phyloP scores from a whole-genome alignment of 257 asterid species.

The Paulownia fortunei region DNA sequence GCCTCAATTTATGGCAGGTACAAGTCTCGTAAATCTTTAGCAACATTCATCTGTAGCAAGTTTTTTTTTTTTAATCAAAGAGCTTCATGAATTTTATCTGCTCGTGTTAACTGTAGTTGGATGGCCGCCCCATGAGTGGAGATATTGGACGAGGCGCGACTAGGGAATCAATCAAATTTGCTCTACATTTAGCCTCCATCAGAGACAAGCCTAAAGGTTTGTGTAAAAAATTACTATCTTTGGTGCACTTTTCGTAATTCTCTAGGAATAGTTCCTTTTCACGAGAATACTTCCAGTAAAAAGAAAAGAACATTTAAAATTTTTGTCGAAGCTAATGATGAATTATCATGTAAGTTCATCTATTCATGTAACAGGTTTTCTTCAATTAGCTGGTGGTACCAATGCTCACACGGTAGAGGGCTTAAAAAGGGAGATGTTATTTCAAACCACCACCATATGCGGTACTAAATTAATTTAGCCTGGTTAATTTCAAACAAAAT shows the following conservation, averaged over 20 bases:
- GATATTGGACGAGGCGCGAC: conserved; percentile 96
- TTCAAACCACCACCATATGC: conserved; percentile 53
- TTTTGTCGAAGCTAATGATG: neutral
- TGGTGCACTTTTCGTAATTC: neutral
- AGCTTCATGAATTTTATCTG: neutral
- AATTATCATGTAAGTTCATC: neutral
- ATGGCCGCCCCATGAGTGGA: conserved; percentile 98
- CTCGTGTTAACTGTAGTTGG: conserved; percentile 56
- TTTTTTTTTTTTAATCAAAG: neutral
- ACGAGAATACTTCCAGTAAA: neutral
- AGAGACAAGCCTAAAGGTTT: conserved; percentile 70
- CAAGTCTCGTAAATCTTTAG: neutral
- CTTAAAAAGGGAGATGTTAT: conserved; percentile 54
- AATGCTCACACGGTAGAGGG: conserved; percentile 84
- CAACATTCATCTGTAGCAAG: neutral
- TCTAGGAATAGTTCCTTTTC: neutral
- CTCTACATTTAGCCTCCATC: conserved; percentile 60
- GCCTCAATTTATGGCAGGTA: conserved; percentile 95
- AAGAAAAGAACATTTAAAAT: neutral
- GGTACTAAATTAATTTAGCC: conserved; percentile 45
- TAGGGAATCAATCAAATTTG: conserved; percentile 76
- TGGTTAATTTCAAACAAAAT: neutral
- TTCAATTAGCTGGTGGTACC: conserved; percentile 94
- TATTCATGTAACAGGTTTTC: conserved; percentile 58
- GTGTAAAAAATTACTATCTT: neutral